A percentile compares a stretch with the other conserved stretches of the same genome.
These are phyloP conservation scores for Pholiota molesta DNA, from an alignment of 768 basidiomycete genomes.

Conservation along the genomic window DNA sequence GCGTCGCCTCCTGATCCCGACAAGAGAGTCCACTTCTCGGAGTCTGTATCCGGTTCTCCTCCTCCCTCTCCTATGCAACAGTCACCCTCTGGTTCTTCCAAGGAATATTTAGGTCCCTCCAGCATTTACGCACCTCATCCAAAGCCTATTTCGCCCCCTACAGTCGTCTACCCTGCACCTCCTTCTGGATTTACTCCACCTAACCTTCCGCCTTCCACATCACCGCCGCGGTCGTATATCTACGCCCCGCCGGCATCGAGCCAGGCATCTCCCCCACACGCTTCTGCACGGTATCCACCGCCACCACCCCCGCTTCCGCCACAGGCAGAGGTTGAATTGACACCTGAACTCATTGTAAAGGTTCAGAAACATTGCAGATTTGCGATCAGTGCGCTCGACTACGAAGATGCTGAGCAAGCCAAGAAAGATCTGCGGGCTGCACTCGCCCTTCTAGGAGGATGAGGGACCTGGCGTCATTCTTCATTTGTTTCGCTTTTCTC, in stretches of 20 bases:
- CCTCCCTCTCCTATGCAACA: slow-evolving; percentile 18
- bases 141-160: slow-evolving; percentile 14
- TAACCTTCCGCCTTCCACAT: neutral
- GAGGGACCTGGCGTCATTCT: slow-evolving; percentile 14
- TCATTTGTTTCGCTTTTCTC: neutral
- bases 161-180: slow-evolving; percentile 6
- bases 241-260: slow-evolving; percentile 17
- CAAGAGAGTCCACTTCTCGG: slow-evolving; percentile 55
- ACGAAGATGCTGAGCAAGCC: slow-evolving; percentile 90
- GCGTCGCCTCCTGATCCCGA: slow-evolving; percentile 34
- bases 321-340: slow-evolving; percentile 47
- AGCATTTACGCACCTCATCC: slow-evolving; percentile 26
- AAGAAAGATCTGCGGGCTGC: slow-evolving; percentile 81
- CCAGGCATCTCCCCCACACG: slow-evolving; percentile 22
- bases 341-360: slow-evolving; percentile 67
- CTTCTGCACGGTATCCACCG: slow-evolving; percentile 10
- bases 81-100: slow-evolving; percentile 19
- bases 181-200: slow-evolving; percentile 1
- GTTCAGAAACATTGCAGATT: slow-evolving; percentile 92
- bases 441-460: slow-evolving; percentile 64
- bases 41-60: slow-evolving; percentile 41
- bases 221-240: slow-evolving; percentile 12
- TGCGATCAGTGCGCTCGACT: slow-evolving; percentile 94
- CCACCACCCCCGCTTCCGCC: slow-evolving; percentile 23
- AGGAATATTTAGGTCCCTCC: slow-evolving; percentile 24